Percentiles rank a stretch among this genome's conserved stretches.
Conservation (phyloP, 257 asterid genomes). For the Penstemon barbatus region DNA sequence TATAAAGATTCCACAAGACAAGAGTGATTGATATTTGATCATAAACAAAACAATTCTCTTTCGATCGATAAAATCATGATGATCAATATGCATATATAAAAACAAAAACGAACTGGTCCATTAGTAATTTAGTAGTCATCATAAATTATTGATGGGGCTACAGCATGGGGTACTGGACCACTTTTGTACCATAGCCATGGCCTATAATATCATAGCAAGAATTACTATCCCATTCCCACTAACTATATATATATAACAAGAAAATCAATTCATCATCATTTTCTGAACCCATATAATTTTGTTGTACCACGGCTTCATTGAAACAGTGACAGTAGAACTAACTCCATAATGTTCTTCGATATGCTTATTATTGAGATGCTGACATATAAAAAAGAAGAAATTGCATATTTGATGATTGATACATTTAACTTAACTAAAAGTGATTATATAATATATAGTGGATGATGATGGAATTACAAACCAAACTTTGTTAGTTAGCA, state of each 20-base stretch:
- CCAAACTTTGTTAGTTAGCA: constrained; percentile 19
- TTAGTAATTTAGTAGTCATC: neutral
- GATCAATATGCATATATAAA: neutral
- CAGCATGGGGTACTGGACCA: neutral
- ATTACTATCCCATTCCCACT: too few relatives aligned
- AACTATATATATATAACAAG: too few relatives aligned
- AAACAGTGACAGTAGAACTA: neutral
- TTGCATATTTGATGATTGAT: neutral
- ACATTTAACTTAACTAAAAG: constrained; percentile 6
- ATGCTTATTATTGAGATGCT: too few relatives aligned
- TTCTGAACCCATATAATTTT: neutral
- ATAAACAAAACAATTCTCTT: neutral
- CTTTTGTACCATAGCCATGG: neutral
- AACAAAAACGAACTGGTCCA: neutral
- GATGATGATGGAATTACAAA: neutral
- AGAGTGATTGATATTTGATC: neutral
- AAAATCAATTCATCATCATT: neutral
- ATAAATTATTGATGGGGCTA: neutral
- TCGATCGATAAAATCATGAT: neutral
- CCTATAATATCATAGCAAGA: neutral
- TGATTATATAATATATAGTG: neutral
- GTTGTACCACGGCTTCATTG: neutral
- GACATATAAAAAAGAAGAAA: neutral
- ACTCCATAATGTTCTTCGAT: neutral
- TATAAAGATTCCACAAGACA: neutral